Percentiles rank a stretch among this genome's conserved stretches.
phyloP scores from a whole-genome alignment of 768 basidiomycete species.

The Multifurca ochricompacta region DNA sequence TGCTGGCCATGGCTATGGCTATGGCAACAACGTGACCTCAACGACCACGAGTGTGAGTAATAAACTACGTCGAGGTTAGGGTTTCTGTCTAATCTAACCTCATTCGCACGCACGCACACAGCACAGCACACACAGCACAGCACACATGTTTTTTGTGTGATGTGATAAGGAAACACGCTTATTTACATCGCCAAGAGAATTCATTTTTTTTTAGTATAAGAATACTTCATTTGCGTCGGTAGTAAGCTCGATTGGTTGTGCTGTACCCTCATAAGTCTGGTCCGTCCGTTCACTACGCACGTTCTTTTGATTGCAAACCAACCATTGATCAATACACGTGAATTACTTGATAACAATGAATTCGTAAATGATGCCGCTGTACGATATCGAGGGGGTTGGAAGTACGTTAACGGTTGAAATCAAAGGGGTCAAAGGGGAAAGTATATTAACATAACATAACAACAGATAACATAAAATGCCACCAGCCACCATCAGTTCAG shows the following conservation, averaged over 20 bases:
- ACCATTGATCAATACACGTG: slow-evolving; percentile 3
- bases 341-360: not conserved
- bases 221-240: not conserved
- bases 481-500: too few relatives aligned
- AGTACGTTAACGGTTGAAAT: not conserved
- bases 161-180: too few relatives aligned
- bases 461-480: too few relatives aligned
- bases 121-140: too few relatives aligned
- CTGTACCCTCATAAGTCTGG: not conserved
- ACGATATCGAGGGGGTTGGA: not conserved
- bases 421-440: not conserved
- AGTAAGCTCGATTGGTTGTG: too few relatives aligned
- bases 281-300: not conserved
- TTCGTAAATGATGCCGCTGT: not conserved
- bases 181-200: slow-evolving; percentile 2
- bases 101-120: too few relatives aligned
- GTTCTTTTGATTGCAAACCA: not conserved
- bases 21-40: not conserved
- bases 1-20: slow-evolving; percentile 31
- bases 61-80: slow-evolving; percentile 2
- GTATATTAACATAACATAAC: too few relatives aligned
- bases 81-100: too few relatives aligned
- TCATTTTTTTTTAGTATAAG: not conserved
- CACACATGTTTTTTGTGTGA: too few relatives aligned
- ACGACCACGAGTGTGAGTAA: not conserved